Base-by-base conservation (phyloP, 495 filamentous ascomycete species). In the Terfezia boudieri region DNA sequence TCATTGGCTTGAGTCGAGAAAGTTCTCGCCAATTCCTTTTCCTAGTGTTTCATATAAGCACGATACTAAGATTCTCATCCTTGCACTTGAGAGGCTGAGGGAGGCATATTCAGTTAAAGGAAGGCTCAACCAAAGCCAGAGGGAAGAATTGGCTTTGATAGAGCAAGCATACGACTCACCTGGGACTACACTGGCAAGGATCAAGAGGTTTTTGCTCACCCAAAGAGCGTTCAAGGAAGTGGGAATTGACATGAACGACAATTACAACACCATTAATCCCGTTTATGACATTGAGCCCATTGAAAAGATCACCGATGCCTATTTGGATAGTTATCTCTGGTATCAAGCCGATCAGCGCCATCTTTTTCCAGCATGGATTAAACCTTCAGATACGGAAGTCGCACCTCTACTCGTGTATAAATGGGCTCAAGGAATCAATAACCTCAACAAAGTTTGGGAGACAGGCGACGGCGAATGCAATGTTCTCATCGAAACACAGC, bases 221-320 rank as follows among this genome's bases (percentile, higher is more conserved):
- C 88, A 95, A 66, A 77, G 92, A 64, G 92, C 92, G 1, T 99
- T 99, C 72, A 99, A 99, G 71, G 92, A 99, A 67, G 92, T 99
- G 38, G 89, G 90, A 49, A 96, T 99, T 55, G 92, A 99, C 63
- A 99, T 99, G 92, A 99, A 99, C 66, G 92, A 99, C 70, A 99
- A 99, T 62, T 99, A 99, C 67, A 94, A 82, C 70, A 85, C 83
- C 36, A 99, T 96, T 72, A 99, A 96, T 61, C 92, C 92, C 4
- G 92, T 99, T 32, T 99, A 96, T 61, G 92, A 99, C 63, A 88
- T 99, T 60, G 92, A 99, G 67, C 92, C 92, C 2, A 94, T 99
- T 52, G 92, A 99, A 70, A 99, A 99, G 73, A 99, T 99, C 60
- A 99, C 90, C 49, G 92, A 99, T 72, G 92, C 92, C 5, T 99